These are phyloP conservation scores for Scheffersomyces amazonensis DNA, from an alignment of 805 yeast genomes.

Conservation along the genomic window DNA sequence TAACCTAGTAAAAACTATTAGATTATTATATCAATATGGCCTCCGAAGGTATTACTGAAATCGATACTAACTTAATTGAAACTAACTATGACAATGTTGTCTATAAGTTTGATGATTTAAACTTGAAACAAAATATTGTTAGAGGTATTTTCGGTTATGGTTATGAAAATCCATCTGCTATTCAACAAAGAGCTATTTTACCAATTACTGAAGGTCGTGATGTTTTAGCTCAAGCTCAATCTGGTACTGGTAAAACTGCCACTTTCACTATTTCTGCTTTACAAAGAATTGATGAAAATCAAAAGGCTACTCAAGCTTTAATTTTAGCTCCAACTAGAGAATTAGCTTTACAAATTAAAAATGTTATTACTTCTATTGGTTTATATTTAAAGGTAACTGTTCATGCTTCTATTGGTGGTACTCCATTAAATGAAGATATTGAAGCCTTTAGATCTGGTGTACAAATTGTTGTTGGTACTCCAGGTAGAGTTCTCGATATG, in stretches of 20 bases:
- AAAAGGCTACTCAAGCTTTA: constrained; percentile 83
- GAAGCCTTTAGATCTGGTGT: constrained; percentile 82
- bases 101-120: constrained; percentile 68
- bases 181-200: constrained; percentile 76
- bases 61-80: constrained; percentile 81
- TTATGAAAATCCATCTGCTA: constrained; percentile 78
- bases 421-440: constrained; percentile 82
- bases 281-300: constrained; percentile 69
- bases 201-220: constrained; percentile 77
- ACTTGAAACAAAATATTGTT: constrained; percentile 67
- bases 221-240: constrained; percentile 79
- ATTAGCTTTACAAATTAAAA: constrained; percentile 93
- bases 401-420: constrained; percentile 98
- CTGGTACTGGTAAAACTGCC: constrained; percentile 92
- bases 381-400: constrained; percentile 85
- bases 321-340: constrained; percentile 97
- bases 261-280: constrained; percentile 75
- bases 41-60: constrained; percentile 74
- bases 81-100: constrained; percentile 93
- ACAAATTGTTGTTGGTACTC: constrained; percentile 96
- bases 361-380: constrained; percentile 87
- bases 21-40: constrained; percentile 17
- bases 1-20: too few species aligned
- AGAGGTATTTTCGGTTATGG: constrained; percentile 83
- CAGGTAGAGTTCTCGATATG: constrained; percentile 97